phyloP scores from a whole-genome alignment of 1,139 yeast species.

The Geotrichum carabidarum region DNA sequence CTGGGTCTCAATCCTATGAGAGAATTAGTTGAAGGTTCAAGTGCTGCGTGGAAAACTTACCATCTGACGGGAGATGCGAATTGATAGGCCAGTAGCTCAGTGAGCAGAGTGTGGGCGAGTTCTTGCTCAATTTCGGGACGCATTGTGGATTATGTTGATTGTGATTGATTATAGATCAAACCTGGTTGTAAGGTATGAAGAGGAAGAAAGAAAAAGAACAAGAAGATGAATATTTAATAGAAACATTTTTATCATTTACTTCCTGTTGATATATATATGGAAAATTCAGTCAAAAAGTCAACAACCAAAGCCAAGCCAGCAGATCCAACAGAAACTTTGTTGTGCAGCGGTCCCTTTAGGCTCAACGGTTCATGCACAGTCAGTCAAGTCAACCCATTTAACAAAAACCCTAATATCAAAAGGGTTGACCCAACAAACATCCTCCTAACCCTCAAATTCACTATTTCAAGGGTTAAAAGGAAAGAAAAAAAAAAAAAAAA shows the following conservation, averaged over 20 bases:
- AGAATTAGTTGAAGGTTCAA: conserved; percentile 1
- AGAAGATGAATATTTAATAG: not conserved
- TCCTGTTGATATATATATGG: too few species aligned
- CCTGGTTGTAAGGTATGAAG: not conserved
- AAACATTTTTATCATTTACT: not conserved
- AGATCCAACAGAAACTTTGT: not conserved
- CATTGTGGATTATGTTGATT: conserved; percentile 45
- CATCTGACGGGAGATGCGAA: conserved; percentile 99
- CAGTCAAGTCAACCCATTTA: too few species aligned
- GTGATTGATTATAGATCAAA: not conserved
- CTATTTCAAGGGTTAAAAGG: too few species aligned
- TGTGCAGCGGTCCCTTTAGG: not conserved
- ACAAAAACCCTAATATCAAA: not conserved
- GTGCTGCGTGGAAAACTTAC: conserved; percentile 36
- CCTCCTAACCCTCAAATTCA: not conserved
- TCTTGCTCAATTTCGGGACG: conserved; percentile 98
- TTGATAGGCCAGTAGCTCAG: conserved; percentile 95
- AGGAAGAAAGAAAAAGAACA: not conserved
- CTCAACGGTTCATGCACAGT: too few species aligned
- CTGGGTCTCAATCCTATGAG: conserved; percentile 76
- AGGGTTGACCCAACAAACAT: not conserved
- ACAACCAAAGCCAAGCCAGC: not conserved
- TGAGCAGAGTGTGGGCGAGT: conserved; percentile 85
- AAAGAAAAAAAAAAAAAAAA: too few species aligned
- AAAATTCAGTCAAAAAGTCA: too few species aligned